A percentile compares a stretch with the other conserved stretches of the same genome.
Conservation (phyloP, 352 stramenopile genomes). For the Phytophthora europaea region DNA sequence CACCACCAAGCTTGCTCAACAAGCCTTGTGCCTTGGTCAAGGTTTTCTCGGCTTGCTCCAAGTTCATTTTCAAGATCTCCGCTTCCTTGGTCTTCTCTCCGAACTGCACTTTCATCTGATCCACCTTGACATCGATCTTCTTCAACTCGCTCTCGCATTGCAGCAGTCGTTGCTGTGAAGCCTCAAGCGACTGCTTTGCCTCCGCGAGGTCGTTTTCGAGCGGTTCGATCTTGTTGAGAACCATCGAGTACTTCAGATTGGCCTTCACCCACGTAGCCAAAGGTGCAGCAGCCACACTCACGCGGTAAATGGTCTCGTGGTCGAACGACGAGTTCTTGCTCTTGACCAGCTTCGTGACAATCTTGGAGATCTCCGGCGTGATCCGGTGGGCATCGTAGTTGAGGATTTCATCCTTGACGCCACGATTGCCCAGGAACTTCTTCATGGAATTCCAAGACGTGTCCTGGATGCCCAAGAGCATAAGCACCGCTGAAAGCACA, state of each 20-base stretch:
- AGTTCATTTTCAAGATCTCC: slow-evolving; percentile 88
- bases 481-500: slow-evolving; percentile 95
- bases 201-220: slow-evolving; percentile 93
- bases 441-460: slow-evolving; percentile 98
- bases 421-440: slow-evolving; percentile 96
- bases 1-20: slow-evolving; percentile 91
- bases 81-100: slow-evolving; percentile 94
- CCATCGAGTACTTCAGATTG: slow-evolving; percentile 96
- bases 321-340: slow-evolving; percentile 95
- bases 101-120: slow-evolving; percentile 94
- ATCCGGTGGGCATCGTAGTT: slow-evolving; percentile 96
- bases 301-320: slow-evolving; percentile 94
- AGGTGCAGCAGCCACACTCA: slow-evolving; percentile 94
- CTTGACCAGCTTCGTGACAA: slow-evolving; percentile 94
- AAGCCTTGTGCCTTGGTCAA: slow-evolving; percentile 94
- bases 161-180: slow-evolving; percentile 87
- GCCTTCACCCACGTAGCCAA: slow-evolving; percentile 97
- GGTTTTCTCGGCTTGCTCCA: slow-evolving; percentile 91
- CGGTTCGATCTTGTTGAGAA: slow-evolving; percentile 96
- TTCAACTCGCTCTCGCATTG: slow-evolving; percentile 93
- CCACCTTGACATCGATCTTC: slow-evolving; percentile 91
- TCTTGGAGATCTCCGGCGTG: slow-evolving; percentile 90
- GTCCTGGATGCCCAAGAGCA: slow-evolving; percentile 96
- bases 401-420: slow-evolving; percentile 97
- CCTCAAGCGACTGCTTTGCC: slow-evolving; percentile 89